Percentiles rank a stretch among this genome's conserved stretches.
These are phyloP conservation scores for Oryza australiensis DNA, from an alignment of 176 grass and related monocot species.

Conservation along the genomic window DNA sequence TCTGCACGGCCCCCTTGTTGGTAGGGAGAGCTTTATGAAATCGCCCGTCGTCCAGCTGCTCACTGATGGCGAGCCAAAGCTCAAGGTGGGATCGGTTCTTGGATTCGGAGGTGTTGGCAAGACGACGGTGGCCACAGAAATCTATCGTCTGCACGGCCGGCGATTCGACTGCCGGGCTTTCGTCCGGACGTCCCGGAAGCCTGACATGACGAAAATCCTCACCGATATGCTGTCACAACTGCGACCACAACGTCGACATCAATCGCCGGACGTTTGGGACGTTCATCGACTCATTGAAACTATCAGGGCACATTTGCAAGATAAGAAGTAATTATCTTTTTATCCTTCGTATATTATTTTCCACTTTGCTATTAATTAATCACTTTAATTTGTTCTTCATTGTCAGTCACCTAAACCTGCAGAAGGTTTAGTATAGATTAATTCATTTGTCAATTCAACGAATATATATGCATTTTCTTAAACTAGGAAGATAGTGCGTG, in stretches of 20 bases:
- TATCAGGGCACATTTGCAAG: neutral
- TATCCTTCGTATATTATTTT: too few species aligned
- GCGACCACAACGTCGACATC: neutral
- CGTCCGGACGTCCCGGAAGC: constrained; percentile 2
- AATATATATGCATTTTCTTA: too few species aligned
- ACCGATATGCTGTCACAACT: constrained; percentile 20
- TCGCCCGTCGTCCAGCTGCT: neutral
- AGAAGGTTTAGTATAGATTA: too few species aligned
- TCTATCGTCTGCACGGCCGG: neutral
- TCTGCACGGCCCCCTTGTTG: neutral
- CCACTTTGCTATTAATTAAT: too few species aligned
- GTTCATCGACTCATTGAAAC: neutral
- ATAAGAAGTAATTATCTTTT: constrained; percentile 21
- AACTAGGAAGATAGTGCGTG: too few species aligned
- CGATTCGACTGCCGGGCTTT: constrained; percentile 9
- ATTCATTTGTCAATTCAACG: too few species aligned
- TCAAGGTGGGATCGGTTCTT: neutral
- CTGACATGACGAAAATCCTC: constrained; percentile 15
- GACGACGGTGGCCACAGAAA: constrained; percentile 21
- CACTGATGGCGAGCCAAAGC: neutral
- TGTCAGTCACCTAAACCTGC: too few species aligned
- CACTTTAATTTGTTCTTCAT: too few species aligned
- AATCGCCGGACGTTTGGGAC: neutral
- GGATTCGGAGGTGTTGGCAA: constrained; percentile 21
- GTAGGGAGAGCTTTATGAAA: neutral